Conservation (phyloP, 2,329 filamentous ascomycete genomes). For the Penicillium sp. region DNA sequence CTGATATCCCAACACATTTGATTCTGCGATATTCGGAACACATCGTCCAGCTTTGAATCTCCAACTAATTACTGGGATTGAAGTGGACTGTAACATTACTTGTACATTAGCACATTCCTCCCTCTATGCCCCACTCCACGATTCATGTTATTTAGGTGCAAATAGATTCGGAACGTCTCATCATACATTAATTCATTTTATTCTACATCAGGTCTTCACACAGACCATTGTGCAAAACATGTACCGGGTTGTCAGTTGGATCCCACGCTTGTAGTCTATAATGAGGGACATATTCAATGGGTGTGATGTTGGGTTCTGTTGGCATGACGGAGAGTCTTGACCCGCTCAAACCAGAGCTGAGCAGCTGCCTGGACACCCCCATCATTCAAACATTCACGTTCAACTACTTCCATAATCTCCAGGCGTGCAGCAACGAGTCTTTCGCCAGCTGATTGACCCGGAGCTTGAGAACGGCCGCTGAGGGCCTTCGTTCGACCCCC, state of each 20-base stretch:
- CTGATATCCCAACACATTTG: not conserved
- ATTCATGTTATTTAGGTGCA: slow-evolving; percentile 5
- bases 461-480: not conserved
- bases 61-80: slow-evolving; percentile 1
- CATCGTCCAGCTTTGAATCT: slow-evolving; percentile 4
- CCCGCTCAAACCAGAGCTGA: slow-evolving; percentile 55
- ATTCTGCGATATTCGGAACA: not conserved
- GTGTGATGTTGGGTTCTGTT: slow-evolving; percentile 42
- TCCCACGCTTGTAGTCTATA: no score
- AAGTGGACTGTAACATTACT: slow-evolving; percentile 7
- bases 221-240: not conserved
- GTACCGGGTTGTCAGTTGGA: no score
- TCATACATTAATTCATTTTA: slow-evolving; percentile 6
- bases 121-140: slow-evolving; percentile 10
- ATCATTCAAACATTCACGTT: slow-evolving; percentile 51
- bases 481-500: slow-evolving; percentile 48
- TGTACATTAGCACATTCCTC: slow-evolving; percentile 11
- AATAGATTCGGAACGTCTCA: slow-evolving; percentile 1
- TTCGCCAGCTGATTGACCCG: not conserved
- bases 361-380: slow-evolving; percentile 48
- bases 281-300: not conserved
- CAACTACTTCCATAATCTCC: slow-evolving; percentile 64
- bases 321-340: slow-evolving; percentile 50
- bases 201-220: not conserved
- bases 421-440: not conserved